A percentile compares a stretch with the other conserved stretches of the same genome.
These are phyloP conservation scores for Speleostelium caveatum DNA, from an alignment of 78 protist species.

Conservation along the genomic window DNA sequence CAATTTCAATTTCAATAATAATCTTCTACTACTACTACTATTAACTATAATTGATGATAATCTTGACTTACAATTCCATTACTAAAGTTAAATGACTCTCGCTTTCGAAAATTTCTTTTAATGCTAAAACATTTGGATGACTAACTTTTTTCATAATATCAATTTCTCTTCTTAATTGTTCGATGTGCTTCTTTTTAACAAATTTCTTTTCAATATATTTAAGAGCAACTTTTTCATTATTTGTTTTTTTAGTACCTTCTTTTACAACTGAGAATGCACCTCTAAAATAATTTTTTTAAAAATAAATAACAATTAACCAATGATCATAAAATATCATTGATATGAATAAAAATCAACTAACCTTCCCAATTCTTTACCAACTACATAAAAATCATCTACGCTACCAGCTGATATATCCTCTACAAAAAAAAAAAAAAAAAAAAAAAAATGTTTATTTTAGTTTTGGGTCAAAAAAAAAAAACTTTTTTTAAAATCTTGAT, in stretches of 20 bases:
- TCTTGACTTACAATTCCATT: conserved; percentile 49
- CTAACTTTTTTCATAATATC: conserved; percentile 86
- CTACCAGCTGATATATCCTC: conserved; percentile 76
- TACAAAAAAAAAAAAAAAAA: not conserved
- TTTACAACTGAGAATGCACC: conserved; percentile 85
- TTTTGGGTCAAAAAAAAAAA: no score
- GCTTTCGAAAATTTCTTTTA: conserved; percentile 82
- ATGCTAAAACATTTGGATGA: conserved; percentile 81
- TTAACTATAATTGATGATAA: not conserved
- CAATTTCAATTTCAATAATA: not conserved
- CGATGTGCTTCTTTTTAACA: conserved; percentile 82
- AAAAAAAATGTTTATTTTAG: not conserved
- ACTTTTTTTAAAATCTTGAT: no score
- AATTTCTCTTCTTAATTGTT: conserved; percentile 78
- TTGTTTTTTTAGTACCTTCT: conserved; percentile 74
- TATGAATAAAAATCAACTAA: not conserved
- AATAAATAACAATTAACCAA: no score
- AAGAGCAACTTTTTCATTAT: conserved; percentile 67
- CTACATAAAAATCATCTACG: conserved; percentile 77
- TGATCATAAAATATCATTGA: no score
- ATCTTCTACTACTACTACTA: not conserved
- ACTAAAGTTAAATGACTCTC: conserved; percentile 68
- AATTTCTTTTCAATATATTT: conserved; percentile 84
- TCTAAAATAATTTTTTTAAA: conserved; percentile 23
- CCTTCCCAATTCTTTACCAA: conserved; percentile 78